Evolutionary conservation across 1,284 basidiomycete species (phyloP), one percentile per base, ranked within the genome.

Genomic region (Schizophyllum amplum): DNA sequence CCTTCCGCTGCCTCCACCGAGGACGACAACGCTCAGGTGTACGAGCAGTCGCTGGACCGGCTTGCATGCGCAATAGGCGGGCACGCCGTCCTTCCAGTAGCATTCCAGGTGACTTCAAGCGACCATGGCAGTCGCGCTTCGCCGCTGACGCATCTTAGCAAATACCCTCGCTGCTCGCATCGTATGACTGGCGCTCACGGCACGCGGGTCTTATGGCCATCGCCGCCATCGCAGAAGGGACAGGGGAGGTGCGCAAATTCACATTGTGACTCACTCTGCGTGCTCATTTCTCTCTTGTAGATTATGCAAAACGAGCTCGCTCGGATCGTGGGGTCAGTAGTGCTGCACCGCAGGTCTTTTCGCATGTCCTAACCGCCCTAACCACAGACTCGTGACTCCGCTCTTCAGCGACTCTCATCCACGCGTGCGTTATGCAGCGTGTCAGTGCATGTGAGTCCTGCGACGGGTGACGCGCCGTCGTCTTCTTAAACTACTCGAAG

Each of bases 371-470:
- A 23, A 21, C 50, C 15, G 53, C 20, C 48, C 53, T 11, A 48
- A 58, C n/a, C 23, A 2, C 59, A 90, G 86, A 23, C 75, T 93
- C 13, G 85, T 94, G 22, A 79, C 79, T 0, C 87, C 89, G 0
- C 81, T 86, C 74, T 91, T 92, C 65, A 72, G 73, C 51, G 92
- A 94, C 67, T 67, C 82, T 0, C 86, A 94, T 72, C 90, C 91
- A 0, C 77, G 92, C 1, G 91, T 94, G 1, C 78, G 90, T 24
- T 88, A 86, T 66, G 90, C 89, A 1, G 90, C 92, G 47, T 90
- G 90, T 69, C 91, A 93, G 71, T 92, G 90, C 76, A 77, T 94
- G 88, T 90, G 74, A 67, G 83, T 77, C n/a, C n/a, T n/a, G n/a
- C n/a, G n/a, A n/a, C n/a, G n/a, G n/a, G n/a, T n/a, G n/a, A n/a